phyloP scores from a whole-genome alignment of 2,329 filamentous ascomycete species.

The Neophaeococcomyces mojaviensis region DNA sequence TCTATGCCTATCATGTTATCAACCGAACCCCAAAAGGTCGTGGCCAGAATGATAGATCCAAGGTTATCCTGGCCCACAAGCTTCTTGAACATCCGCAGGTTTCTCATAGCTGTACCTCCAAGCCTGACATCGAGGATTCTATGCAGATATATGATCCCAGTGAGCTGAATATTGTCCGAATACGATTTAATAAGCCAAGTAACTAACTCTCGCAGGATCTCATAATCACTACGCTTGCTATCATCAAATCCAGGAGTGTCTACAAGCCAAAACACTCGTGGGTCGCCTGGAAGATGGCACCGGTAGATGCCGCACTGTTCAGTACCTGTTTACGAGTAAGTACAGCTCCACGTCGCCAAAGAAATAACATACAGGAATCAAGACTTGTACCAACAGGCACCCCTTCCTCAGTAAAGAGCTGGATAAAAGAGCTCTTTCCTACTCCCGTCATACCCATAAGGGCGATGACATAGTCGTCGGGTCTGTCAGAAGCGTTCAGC shows the following conservation, averaged over 20 bases:
- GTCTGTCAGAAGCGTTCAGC: not conserved
- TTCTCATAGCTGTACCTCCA: constrained; percentile 27
- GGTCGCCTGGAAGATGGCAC: constrained; percentile 16
- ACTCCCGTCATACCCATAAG: constrained; percentile 37
- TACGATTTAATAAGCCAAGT: constrained; percentile 26
- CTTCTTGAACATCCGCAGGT: constrained; percentile 33
- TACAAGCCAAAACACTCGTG: constrained; percentile 24
- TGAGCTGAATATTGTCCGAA: constrained; percentile 18
- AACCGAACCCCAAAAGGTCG: constrained; percentile 37
- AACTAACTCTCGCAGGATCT: constrained; percentile 31
- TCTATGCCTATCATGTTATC: too few relatives aligned
- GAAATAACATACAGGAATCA: constrained; percentile 22
- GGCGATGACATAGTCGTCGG: constrained; percentile 25
- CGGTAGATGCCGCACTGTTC: constrained; percentile 17
- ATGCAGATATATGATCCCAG: constrained; percentile 34
- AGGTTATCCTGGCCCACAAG: constrained; percentile 31
- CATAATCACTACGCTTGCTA: constrained; percentile 28
- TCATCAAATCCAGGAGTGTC: constrained; percentile 41
- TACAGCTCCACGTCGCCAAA: not conserved
- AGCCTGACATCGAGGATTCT: constrained; percentile 31
- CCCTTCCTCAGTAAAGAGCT: constrained; percentile 14
- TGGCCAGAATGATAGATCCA: constrained; percentile 31
- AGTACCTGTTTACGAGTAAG: constrained; percentile 4
- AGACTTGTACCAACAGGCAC: constrained; percentile 27
- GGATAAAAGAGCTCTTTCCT: constrained; percentile 35